A percentile compares a stretch with the other conserved stretches of the same genome.
Conservation (phyloP, 1,139 yeast genomes). For the Diutina rugosa region DNA sequence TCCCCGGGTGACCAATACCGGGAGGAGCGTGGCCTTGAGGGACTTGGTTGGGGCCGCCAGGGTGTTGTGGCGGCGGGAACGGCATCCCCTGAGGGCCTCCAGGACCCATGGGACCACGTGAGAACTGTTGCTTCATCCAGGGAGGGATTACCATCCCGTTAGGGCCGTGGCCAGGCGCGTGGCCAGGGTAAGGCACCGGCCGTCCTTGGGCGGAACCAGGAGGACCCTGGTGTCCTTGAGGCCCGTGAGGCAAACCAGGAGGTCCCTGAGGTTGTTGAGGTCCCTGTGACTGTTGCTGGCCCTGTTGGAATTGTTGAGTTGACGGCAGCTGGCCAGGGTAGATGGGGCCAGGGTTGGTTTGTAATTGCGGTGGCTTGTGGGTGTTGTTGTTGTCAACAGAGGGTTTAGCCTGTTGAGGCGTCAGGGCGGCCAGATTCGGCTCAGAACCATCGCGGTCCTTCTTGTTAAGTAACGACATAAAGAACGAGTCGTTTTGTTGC, state of each 20-base stretch:
- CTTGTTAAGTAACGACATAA: slow-evolving; percentile 38
- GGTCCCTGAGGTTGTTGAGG: slow-evolving; percentile 4
- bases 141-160: neutral
- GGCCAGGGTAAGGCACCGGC: slow-evolving; percentile 2
- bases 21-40: slow-evolving; percentile 5
- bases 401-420: neutral
- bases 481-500: slow-evolving; percentile 33
- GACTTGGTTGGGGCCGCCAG: slow-evolving; percentile 3
- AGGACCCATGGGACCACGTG: neutral
- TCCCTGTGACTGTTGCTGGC: slow-evolving; percentile 2
- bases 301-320: neutral
- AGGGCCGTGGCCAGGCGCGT: neutral
- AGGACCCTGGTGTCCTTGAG: slow-evolving; percentile 4
- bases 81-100: slow-evolving; percentile 1
- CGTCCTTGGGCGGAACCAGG: slow-evolving; percentile 5
- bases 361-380: neutral
- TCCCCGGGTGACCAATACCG: slow-evolving; percentile 8
- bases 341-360: slow-evolving; percentile 3
- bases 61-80: slow-evolving; percentile 6
- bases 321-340: slow-evolving; percentile 3
- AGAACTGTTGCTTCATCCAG: slow-evolving; percentile 1
- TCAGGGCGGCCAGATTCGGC: neutral
- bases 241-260: neutral
- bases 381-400: neutral
- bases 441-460: neutral